Evolutionary conservation across 2,329 filamentous ascomycete species (phyloP), one percentile per base, ranked within the genome.

Genomic region (Cytospora chrysosperma): DNA sequence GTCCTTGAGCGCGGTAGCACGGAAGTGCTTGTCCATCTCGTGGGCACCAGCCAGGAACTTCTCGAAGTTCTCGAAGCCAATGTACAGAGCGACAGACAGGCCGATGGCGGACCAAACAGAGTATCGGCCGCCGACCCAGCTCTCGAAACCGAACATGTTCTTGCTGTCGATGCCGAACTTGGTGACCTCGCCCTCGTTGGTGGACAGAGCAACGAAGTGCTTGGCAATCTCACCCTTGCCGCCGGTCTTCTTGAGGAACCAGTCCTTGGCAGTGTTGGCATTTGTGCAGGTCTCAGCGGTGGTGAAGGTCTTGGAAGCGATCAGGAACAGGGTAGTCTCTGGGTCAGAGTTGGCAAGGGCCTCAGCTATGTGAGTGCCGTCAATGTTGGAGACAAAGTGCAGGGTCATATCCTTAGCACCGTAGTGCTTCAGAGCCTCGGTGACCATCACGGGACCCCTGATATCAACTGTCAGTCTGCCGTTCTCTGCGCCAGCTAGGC

Each of bases 141-240:
- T 96, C 79, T 94, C 93, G 76, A 99, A 99, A 72, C 93, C 93
- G 75, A 99, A 99, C 95, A 99, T 99, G 85, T 98, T 99, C 85
- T 94, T 94, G 80, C 88, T 89, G 81, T 98, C 94, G 73, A 99
- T 99, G 69, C 95, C 95, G 73, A 99, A 99, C 84, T 98, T 98
- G 80, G 91, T 93, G 67, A 99, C 95, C 82, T 98, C 94, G 60
- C 82, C 77, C 80, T 94, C 91, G 80, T 99, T 99, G 77, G 95
- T 99, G 56, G 95, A 98, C 59, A 99, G 87, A 53, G 95, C 95
- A 63, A 97, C 95, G 75, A 99, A 99, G 85, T 99, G 95, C 86
- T 98, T 99, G 70, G 95, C 92, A 71, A 99, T 96, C 30, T 96
- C 89, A 66, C 85, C 87, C 88, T 95, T 80, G 85, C 89, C 77